Conservation (phyloP, 805 yeast genomes). For the Priceomyces castillae region DNA sequence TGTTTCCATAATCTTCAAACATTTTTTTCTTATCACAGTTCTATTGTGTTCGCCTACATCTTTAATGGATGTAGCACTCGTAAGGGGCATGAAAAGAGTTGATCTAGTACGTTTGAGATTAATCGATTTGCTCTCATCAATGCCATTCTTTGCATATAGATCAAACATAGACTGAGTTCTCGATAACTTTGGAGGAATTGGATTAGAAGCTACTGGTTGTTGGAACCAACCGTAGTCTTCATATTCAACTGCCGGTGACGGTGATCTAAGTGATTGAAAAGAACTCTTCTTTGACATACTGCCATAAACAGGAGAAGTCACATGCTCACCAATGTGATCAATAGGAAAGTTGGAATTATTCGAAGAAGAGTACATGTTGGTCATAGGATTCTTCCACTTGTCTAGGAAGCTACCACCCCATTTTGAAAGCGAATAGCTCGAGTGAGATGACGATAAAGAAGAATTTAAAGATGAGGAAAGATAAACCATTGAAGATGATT, state of each 20-base stretch:
- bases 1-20: constrained; percentile 23
- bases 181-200: constrained; percentile 20
- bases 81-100: constrained; percentile 21
- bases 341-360: neutral
- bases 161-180: constrained; percentile 38
- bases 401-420: constrained; percentile 44
- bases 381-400: constrained; percentile 40
- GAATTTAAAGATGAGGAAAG: constrained; percentile 41
- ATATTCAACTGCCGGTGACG: constrained; percentile 34
- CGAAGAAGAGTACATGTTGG: constrained; percentile 3
- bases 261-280: constrained; percentile 31
- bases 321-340: constrained; percentile 12
- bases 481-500: constrained; percentile 35
- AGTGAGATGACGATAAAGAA: constrained; percentile 34
- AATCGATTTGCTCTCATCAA: constrained; percentile 8
- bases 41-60: constrained; percentile 20
- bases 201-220: constrained; percentile 1
- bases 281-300: constrained; percentile 23
- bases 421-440: constrained; percentile 39
- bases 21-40: constrained; percentile 18
- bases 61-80: constrained; percentile 12
- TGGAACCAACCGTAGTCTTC: constrained; percentile 28
- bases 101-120: constrained; percentile 21
- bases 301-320: constrained; percentile 12
- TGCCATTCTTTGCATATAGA: constrained; percentile 13